Evolutionary conservation across 2,329 filamentous ascomycete species (phyloP), one percentile per base, ranked within the genome.

Genomic region (Ceratocystis cubensis): DNA sequence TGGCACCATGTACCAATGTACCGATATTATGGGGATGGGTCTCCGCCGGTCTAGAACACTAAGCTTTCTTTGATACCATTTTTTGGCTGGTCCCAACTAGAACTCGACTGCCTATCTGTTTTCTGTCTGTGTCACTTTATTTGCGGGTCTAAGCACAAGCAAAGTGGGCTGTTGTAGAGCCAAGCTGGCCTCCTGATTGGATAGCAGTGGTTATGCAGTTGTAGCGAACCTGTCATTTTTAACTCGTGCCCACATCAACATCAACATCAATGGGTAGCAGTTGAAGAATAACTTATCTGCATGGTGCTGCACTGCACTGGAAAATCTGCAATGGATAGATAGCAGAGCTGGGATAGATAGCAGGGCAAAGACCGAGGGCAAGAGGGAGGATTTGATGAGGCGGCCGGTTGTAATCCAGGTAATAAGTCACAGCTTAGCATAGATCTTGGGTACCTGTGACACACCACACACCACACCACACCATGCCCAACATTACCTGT

Each of bases 11-110:
- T 57, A n/a, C 30, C 6, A 15, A 57, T 30, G 28, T 17, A 57
- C 28, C 10, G 2, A 15, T 17, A 28, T 57, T 59, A 30, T 59
- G 56, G 30, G 33, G 30, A 41, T 37, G 56, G 56, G 56, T 37
- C 53, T 33, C 22, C 6, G 53, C 22, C 17, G 53, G 53, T 57
- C 56, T 59, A 59, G 56, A 59, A 59, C 56, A 20, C 56, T 30
- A 3, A 17, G 28, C 28, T 8, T 37, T 37, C 17, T 57, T 57
- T 56, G 33, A 13, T 37, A 3, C 33, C 20, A 5, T 53, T 25
- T 20, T 22, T 13, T 53, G 20, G 48, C 48, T 53, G 15, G 48
- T 8, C 20, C 48, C 33, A 10, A 37, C 33, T 37, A 13, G 48
- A 48, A 53, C 48, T 53, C 48, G 48, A 53, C 48, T 25, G 10